Conservation (phyloP, 2,329 filamentous ascomycete species). For the Chrysosporium queenslandicum region DNA sequence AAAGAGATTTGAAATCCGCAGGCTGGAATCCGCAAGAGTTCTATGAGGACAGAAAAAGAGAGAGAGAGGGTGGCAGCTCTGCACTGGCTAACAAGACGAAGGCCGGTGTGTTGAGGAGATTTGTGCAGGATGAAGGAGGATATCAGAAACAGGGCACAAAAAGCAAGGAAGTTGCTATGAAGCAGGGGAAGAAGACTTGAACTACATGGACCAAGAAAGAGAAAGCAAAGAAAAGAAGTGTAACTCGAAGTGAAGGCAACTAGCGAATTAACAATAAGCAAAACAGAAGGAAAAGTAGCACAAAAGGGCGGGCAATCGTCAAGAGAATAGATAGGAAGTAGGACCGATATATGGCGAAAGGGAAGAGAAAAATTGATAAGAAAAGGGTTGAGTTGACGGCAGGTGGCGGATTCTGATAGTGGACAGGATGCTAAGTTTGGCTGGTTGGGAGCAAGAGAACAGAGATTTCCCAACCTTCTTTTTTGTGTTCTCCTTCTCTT, state of each 20-base stretch:
- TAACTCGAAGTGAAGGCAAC: conserved; percentile 3
- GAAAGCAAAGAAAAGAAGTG: conserved; percentile 2
- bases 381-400: neutral
- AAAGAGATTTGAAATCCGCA: neutral
- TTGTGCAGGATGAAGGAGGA: no score
- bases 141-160: no score
- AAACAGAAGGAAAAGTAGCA: neutral
- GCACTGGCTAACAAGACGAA: no score
- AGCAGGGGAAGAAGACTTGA: neutral
- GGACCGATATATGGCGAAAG: conserved; percentile 1
- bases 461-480: conserved; percentile 10
- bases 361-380: neutral
- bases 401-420: conserved; percentile 12
- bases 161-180: no score
- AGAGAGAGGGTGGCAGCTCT: no score
- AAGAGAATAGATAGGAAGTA: neutral
- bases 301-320: neutral
- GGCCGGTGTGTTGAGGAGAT: no score
- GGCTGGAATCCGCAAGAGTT: neutral
- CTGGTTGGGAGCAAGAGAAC: neutral
- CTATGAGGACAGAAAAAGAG: neutral
- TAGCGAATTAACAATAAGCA: neutral
- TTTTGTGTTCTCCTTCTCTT: neutral
- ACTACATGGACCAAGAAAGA: neutral
- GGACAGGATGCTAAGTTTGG: neutral